These are phyloP conservation scores for Ophiocordyceps sinensis DNA, from an alignment of 2,329 filamentous ascomycete genomes.

Conservation along the genomic window DNA sequence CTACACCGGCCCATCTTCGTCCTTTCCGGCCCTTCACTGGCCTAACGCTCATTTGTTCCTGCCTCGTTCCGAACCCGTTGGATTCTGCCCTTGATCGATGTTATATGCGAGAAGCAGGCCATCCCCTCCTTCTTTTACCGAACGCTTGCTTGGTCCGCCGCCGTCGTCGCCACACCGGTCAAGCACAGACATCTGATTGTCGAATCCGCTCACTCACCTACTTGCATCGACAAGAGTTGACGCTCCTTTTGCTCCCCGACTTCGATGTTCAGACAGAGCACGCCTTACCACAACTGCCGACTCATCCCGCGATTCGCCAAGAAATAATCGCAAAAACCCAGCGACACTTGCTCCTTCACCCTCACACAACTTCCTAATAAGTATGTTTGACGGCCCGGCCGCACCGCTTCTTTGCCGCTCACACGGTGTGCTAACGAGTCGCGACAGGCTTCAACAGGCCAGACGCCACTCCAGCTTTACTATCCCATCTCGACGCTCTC, in stretches of 20 bases:
- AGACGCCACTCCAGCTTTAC: no score
- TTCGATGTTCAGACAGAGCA: not conserved
- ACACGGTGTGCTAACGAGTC: no score
- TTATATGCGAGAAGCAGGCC: not conserved
- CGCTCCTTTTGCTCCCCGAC: not conserved
- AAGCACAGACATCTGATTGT: not conserved
- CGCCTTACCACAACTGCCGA: not conserved
- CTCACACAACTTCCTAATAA: no score
- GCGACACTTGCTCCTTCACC: no score
- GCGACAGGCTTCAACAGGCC: no score
- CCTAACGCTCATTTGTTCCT: constrained; percentile 1
- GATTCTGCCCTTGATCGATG: not conserved
- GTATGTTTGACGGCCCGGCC: no score
- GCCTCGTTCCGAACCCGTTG: not conserved
- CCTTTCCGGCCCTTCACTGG: not conserved
- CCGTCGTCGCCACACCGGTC: not conserved
- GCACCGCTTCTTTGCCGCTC: no score
- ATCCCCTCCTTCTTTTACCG: not conserved
- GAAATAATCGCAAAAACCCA: no score
- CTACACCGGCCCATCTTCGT: not conserved
- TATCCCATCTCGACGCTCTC: no score
- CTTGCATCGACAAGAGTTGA: not conserved
- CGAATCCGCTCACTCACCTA: not conserved
- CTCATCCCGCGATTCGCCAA: no score
- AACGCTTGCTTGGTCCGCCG: not conserved